Evolutionary conservation across 2,329 filamentous ascomycete genomes (phyloP).

Genomic region (Apiospora phragmitis): DNA sequence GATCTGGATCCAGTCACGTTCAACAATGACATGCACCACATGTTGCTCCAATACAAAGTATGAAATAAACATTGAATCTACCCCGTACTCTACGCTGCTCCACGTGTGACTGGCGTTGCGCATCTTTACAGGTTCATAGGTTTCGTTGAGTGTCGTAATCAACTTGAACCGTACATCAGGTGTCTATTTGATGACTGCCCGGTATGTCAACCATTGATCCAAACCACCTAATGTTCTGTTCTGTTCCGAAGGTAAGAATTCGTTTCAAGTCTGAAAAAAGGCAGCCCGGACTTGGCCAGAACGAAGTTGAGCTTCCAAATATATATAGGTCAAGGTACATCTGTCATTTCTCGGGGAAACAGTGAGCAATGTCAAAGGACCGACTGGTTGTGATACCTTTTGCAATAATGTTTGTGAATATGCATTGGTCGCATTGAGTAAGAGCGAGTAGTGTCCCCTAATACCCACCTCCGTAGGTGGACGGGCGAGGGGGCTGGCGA

Average conservation of each 20-base stretch:
- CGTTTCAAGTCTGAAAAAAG: too few species aligned
- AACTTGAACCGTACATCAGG: not conserved
- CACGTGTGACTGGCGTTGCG: not conserved
- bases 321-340: not conserved
- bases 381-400: not conserved
- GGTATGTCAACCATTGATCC: too few species aligned
- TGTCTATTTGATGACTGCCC: too few species aligned
- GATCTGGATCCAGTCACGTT: not conserved
- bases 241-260: too few species aligned
- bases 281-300: too few species aligned
- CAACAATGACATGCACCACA: not conserved
- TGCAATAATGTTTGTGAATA: not conserved
- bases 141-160: not conserved
- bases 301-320: not conserved
- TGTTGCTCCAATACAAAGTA: not conserved
- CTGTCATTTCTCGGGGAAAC: not conserved
- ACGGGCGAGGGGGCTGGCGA: too few species aligned
- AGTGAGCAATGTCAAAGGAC: not conserved
- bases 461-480: not conserved
- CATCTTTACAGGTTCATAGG: not conserved
- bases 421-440: not conserved
- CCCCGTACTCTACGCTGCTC: not conserved
- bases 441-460: not conserved
- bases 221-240: too few species aligned
- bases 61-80: not conserved